Conservation (phyloP, 805 yeast species). For the Lipomyces mesembrius region DNA sequence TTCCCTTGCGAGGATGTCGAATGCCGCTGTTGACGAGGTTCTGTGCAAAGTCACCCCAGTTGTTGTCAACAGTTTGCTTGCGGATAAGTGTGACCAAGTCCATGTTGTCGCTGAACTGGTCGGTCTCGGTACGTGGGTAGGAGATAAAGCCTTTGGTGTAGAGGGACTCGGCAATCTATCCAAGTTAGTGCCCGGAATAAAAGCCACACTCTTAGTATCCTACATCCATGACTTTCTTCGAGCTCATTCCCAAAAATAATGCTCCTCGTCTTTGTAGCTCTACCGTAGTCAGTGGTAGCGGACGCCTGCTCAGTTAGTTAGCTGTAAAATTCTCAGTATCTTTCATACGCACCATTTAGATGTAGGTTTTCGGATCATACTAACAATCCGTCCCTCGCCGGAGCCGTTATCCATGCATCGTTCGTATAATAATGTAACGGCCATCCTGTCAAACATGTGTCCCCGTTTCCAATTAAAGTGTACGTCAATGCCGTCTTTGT, state of each 20-base stretch:
- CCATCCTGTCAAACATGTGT: constrained; percentile 72
- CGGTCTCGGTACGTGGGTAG: constrained; percentile 98
- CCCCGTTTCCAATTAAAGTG: constrained; percentile 67
- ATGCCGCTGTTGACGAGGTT: constrained; percentile 51
- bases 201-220: not conserved
- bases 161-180: constrained; percentile 69
- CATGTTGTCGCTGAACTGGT: constrained; percentile 76
- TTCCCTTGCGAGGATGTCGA: constrained; percentile 76
- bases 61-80: constrained; percentile 59
- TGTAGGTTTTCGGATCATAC: constrained; percentile 64
- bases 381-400: constrained; percentile 60
- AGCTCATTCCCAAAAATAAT: constrained; percentile 69
- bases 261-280: constrained; percentile 89
- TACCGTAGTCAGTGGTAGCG: constrained; percentile 92
- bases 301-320: constrained; percentile 51
- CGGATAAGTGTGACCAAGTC: constrained; percentile 64
- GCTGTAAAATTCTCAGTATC: not conserved
- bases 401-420: constrained; percentile 56
- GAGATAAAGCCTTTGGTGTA: constrained; percentile 87
- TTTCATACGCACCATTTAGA: constrained; percentile 53
- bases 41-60: constrained; percentile 77
- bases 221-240: constrained; percentile 72
- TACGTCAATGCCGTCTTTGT: constrained; percentile 48
- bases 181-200: constrained; percentile 37
- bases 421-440: constrained; percentile 68